phyloP scores from a whole-genome alignment of 129 eudicot species.

The Smallanthus sonchifolius region DNA sequence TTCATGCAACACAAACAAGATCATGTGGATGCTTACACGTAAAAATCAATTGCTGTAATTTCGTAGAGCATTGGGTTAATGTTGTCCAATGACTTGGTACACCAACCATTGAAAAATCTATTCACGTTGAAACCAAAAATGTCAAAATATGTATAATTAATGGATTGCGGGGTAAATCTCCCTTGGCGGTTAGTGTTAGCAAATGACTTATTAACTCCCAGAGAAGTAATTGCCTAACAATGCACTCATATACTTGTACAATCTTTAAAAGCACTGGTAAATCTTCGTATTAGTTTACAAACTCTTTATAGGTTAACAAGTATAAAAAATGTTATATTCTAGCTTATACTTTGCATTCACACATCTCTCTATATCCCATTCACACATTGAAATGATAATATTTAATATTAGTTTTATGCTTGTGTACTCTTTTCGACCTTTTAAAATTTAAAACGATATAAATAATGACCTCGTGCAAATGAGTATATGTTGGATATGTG shows the following conservation, averaged over 20 bases:
- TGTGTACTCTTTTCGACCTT: background rate
- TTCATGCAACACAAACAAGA: background rate
- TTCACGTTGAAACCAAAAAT: too few relatives aligned
- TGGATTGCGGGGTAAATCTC: background rate
- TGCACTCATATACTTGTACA: background rate
- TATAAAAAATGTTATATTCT: background rate
- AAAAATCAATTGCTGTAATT: background rate
- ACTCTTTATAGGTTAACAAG: background rate
- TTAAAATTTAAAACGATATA: too few relatives aligned
- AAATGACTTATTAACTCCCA: background rate
- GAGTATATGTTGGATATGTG: too few relatives aligned
- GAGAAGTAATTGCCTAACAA: background rate
- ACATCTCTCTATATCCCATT: background rate
- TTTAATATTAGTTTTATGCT: background rate
- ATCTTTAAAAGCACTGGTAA: background rate
- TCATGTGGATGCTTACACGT: background rate
- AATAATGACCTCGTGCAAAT: too few relatives aligned
- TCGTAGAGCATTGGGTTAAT: background rate
- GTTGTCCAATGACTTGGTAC: too few relatives aligned
- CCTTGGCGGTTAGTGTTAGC: background rate
- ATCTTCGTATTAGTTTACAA: too few relatives aligned
- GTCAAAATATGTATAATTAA: background rate
- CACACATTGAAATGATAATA: too few relatives aligned
- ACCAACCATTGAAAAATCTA: too few relatives aligned
- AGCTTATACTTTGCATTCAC: slow-evolving; percentile 5